Base-by-base conservation (phyloP, 345 rosid genomes). In the Hibiscus syriacus region DNA sequence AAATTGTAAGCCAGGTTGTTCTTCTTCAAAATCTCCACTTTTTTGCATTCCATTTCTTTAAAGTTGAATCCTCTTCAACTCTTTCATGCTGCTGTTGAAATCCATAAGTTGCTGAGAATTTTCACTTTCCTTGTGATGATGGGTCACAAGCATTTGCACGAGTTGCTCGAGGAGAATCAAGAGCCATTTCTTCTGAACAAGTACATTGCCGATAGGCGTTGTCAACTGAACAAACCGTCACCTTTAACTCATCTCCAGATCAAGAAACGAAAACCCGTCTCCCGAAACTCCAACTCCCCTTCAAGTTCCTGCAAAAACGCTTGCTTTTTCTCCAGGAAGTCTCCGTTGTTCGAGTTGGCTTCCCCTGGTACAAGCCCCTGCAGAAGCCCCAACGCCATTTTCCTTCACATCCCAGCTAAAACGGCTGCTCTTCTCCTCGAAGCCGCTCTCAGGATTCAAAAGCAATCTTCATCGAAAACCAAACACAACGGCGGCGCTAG, bases 141-240 rank as follows among this genome's bases (percentile, higher is more conserved):
- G 83, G 77, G 85, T 16, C 85, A 82, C 63, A 86, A 76, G 83
- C 87, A 79, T 23, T 72, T 94, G 57, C 85, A 75, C 22, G 89
- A 94, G 79, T 81, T 94, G 53, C 74, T 93, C 5, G 71, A 80
- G 55, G 96, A 90, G 65, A 95, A 93, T 68, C 98, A 93, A 72
- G 97, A 93, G 2, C 98, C 98, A 0, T 93, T 93, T 78, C 77
- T 78, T 26, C 89, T 92, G 70, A 74, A 77, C 20, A 83, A 73
- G 73, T 85, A 84, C 92, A 85, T 87, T 72, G 77, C 88, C 22
- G 89, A 86, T 70, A 71, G 78, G 52, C 78, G 84, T 62, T 67
- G 69, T 29, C 96, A 78, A 66, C 69, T 84, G 68, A 76, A 73
- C 50, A 72, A 16, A 43, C 48, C 80, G 3, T 16, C 72, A 16